phyloP scores from a whole-genome alignment of 148 eudicot genomes.

The Rheum nobile region DNA sequence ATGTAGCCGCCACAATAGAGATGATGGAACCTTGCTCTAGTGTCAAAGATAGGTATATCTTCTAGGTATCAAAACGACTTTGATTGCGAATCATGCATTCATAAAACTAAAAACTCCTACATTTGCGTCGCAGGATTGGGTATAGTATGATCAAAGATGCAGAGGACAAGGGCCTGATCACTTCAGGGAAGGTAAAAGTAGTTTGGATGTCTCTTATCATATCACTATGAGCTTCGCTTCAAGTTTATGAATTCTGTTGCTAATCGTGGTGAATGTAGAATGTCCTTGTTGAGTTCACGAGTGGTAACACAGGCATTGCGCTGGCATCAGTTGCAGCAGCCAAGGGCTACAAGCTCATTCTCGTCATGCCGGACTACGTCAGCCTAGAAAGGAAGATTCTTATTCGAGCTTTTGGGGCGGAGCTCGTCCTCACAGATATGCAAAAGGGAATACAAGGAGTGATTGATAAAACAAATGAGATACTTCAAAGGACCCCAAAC shows the following conservation, averaged over 20 bases:
- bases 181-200: conserved; percentile 54
- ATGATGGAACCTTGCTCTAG: conserved; percentile 88
- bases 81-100: background rate
- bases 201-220: background rate
- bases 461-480: conserved; percentile 34
- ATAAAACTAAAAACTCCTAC: background rate
- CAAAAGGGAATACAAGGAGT: conserved; percentile 41
- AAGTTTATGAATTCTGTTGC: background rate
- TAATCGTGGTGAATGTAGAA: conserved; percentile 31
- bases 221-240: background rate
- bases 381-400: conserved; percentile 70
- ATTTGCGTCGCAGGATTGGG: conserved; percentile 40
- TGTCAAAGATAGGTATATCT: conserved; percentile 57
- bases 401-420: conserved; percentile 67
- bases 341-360: conserved; percentile 68
- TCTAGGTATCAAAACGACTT: background rate
- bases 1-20: conserved; percentile 70
- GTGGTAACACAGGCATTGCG: conserved; percentile 91
- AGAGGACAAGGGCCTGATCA: conserved; percentile 64
- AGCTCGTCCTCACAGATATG: conserved; percentile 42
- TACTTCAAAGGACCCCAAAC: conserved; percentile 50
- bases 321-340: conserved; percentile 78
- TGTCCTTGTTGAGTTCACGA: conserved; percentile 62
- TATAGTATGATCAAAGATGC: conserved; percentile 70
- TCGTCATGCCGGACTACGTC: conserved; percentile 46